Percentiles rank a stretch among this genome's conserved stretches.
These are phyloP conservation scores for Beauveria rudraprayagi DNA, from an alignment of 2,329 filamentous ascomycete species.

Conservation along the genomic window DNA sequence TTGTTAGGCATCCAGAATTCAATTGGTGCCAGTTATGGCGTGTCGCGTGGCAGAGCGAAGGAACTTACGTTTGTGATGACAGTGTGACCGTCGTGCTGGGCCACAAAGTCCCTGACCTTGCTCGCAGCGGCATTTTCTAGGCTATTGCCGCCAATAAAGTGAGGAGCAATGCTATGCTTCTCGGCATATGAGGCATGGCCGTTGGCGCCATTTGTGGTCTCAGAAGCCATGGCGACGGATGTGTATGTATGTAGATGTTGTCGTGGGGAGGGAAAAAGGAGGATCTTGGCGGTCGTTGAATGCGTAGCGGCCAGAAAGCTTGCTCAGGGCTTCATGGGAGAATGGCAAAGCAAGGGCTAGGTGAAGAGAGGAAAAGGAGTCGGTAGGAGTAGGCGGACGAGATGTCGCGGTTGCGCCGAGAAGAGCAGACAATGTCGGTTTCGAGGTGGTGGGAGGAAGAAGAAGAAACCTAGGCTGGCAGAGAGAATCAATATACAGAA, in stretches of 20 bases:
- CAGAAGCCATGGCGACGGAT: slow-evolving; percentile 36
- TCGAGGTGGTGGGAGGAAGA: not conserved
- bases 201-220: slow-evolving; percentile 41
- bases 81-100: slow-evolving; percentile 82
- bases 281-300: not conserved
- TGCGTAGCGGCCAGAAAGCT: slow-evolving; percentile 1
- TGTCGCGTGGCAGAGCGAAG: slow-evolving; percentile 10
- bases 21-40: too few species aligned
- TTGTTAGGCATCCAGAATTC: not conserved
- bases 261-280: not conserved
- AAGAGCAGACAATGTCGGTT: not conserved
- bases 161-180: slow-evolving; percentile 74
- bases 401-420: not conserved
- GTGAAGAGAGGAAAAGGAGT: slow-evolving; percentile 18
- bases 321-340: slow-evolving; percentile 8
- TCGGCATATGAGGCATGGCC: slow-evolving; percentile 64
- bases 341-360: not conserved
- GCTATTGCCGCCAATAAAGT: slow-evolving; percentile 95
- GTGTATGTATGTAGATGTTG: slow-evolving; percentile 18
- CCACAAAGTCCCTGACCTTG: slow-evolving; percentile 94
- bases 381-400: not conserved
- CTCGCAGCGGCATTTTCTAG: slow-evolving; percentile 73
- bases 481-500: slow-evolving; percentile 5
- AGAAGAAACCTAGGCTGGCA: slow-evolving; percentile 1
- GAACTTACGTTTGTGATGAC: slow-evolving; percentile 88